A percentile compares a stretch with the other conserved stretches of the same genome.
Evolutionary conservation across 257 asterid genomes (phyloP).

Genomic region (Handroanthus guayacan): DNA sequence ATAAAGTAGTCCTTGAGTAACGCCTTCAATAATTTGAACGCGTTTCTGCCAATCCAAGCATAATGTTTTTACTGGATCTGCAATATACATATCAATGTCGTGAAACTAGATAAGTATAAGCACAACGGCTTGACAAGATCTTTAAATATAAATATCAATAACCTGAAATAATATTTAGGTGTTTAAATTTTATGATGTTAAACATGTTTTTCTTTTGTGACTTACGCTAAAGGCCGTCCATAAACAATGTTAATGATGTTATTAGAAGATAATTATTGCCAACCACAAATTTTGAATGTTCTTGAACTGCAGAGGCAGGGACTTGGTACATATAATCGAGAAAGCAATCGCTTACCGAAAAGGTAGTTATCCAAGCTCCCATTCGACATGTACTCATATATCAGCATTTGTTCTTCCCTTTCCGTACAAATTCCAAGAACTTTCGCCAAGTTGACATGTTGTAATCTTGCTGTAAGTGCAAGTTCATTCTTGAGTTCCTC

Average conservation of each 20-base stretch:
- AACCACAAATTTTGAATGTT: neutral
- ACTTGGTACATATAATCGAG: conserved; percentile 4
- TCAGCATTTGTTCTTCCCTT: conserved; percentile 44
- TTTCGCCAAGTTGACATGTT: conserved; percentile 47
- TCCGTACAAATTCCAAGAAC: conserved; percentile 41
- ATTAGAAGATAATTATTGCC: neutral
- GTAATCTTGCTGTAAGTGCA: conserved; percentile 43
- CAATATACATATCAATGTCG: neutral
- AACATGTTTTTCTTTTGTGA: neutral
- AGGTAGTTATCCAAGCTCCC: conserved; percentile 43
- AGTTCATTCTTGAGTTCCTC: conserved; percentile 51
- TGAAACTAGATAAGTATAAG: neutral
- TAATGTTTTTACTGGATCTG: conserved; percentile 39
- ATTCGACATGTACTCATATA: conserved; percentile 50
- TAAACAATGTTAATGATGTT: neutral
- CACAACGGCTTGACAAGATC: neutral
- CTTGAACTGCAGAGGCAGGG: neutral
- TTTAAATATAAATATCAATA: neutral
- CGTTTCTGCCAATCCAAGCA: conserved; percentile 45
- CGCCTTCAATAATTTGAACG: conserved; percentile 45
- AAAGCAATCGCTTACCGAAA: conserved; percentile 33
- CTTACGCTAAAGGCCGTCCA: neutral
- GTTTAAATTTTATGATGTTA: neutral
- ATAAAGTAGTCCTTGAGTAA: conserved; percentile 56
- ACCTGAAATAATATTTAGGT: neutral